Conservation (phyloP, 129 eudicot genomes). For the Flaveria ramosissima region DNA sequence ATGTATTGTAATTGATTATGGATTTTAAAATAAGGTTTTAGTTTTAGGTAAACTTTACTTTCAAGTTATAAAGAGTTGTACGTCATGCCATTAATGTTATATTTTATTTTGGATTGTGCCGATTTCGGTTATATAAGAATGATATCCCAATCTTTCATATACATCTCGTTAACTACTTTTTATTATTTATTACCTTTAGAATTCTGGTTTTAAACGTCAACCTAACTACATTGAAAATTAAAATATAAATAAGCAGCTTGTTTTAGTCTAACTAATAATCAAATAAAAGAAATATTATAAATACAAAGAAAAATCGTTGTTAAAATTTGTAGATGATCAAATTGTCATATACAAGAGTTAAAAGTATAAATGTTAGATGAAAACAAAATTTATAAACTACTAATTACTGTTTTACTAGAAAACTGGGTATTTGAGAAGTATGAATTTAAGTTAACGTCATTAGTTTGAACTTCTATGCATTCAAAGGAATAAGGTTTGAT, state of each 20-base stretch:
- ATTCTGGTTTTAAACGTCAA: neutral
- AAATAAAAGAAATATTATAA: too few relatives aligned
- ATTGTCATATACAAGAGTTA: too few relatives aligned
- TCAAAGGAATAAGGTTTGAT: too few relatives aligned
- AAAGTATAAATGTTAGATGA: too few relatives aligned
- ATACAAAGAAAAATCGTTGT: too few relatives aligned
- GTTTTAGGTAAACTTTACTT: constrained; percentile 38
- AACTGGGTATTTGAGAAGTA: too few relatives aligned
- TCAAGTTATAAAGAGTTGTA: constrained; percentile 16
- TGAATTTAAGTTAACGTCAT: too few relatives aligned
- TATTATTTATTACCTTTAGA: neutral
- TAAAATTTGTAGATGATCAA: too few relatives aligned
- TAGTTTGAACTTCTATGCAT: too few relatives aligned
- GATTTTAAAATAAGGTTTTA: constrained; percentile 12
- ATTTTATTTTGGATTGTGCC: neutral
- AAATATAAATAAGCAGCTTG: neutral
- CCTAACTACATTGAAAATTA: neutral
- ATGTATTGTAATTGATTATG: neutral
- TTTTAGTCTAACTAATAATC: neutral
- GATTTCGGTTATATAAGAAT: constrained; percentile 11
- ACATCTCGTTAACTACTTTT: constrained; percentile 10
- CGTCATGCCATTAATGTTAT: constrained; percentile 21
- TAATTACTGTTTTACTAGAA: neutral
- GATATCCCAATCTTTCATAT: constrained; percentile 18
- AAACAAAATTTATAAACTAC: neutral